phyloP scores from a whole-genome alignment of 805 yeast genomes.

The Candida ovalis region DNA sequence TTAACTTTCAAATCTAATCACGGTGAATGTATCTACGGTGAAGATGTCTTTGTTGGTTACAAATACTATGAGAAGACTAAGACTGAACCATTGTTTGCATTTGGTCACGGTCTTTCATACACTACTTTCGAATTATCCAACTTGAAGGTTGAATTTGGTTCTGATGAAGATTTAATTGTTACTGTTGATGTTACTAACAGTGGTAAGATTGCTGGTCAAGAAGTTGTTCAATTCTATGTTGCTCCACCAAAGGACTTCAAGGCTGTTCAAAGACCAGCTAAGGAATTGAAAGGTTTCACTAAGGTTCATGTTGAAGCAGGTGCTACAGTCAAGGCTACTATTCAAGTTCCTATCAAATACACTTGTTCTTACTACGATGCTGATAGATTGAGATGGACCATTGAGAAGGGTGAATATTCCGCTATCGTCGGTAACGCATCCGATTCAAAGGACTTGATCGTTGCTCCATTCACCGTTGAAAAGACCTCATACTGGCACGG shows the following conservation, averaged over 20 bases:
- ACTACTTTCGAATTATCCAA: conserved; percentile 43
- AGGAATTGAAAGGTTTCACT: conserved; percentile 57
- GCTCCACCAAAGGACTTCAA: conserved; percentile 33
- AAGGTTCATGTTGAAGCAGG: conserved; percentile 47
- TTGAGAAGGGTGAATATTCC: conserved; percentile 47
- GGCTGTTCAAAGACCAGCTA: conserved; percentile 42
- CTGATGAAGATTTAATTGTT: conserved; percentile 18
- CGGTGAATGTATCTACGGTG: conserved; percentile 58
- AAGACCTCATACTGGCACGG: conserved; percentile 12
- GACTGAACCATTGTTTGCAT: conserved; percentile 50
- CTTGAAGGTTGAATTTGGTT: conserved; percentile 27
- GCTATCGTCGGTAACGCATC: conserved; percentile 42
- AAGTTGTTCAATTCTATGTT: conserved; percentile 54
- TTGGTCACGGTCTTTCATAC: conserved; percentile 63
- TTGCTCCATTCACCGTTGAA: conserved; percentile 3
- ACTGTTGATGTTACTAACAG: conserved; percentile 43
- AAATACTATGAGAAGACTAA: conserved; percentile 53
- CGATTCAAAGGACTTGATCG: conserved; percentile 6
- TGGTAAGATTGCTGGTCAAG: conserved; percentile 47
- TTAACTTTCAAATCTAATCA: conserved; percentile 47
- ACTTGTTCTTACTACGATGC: conserved; percentile 54
- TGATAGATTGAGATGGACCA: conserved; percentile 45
- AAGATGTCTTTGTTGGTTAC: conserved; percentile 64
- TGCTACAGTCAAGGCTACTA: conserved; percentile 34
- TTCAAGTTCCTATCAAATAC: conserved; percentile 43